Evolutionary conservation across 2,329 filamentous ascomycete genomes (phyloP).

Genomic region (Alternaria gansuensis): DNA sequence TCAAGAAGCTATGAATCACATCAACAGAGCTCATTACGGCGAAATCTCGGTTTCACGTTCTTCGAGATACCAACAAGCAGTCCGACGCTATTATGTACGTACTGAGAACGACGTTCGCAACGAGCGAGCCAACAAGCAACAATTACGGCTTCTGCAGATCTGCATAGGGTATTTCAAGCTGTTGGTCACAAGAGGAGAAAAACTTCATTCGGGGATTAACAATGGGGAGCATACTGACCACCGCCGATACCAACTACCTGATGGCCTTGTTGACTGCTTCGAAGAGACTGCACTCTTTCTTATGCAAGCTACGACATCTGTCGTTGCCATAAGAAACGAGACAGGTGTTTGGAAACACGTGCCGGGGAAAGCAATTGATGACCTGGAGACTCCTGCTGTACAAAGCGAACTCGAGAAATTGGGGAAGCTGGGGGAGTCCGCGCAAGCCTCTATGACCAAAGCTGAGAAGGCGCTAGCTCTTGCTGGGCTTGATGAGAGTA

Average conservation of each 20-base stretch:
- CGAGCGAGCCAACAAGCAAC: constrained; percentile 4
- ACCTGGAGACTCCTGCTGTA: constrained; percentile 4
- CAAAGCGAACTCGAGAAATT: constrained; percentile 10
- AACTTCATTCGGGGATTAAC: neutral
- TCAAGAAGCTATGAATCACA: neutral
- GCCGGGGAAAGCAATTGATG: neutral
- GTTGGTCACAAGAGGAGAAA: constrained; percentile 10
- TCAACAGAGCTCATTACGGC: constrained; percentile 5
- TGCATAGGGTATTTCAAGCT: constrained; percentile 6
- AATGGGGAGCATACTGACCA: neutral
- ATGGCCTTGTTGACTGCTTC: constrained; percentile 19
- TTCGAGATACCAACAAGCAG: constrained; percentile 1
- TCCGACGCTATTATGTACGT: neutral
- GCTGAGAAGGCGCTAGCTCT: constrained; percentile 18
- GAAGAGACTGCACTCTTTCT: constrained; percentile 18
- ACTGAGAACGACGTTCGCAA: constrained; percentile 9
- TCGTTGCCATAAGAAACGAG: constrained; percentile 7
- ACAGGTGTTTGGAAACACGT: neutral
- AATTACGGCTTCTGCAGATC: constrained; percentile 8
- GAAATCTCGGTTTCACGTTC: neutral
- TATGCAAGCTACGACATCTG: constrained; percentile 7
- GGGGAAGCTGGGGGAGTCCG: constrained; percentile 7
- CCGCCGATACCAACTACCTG: constrained; percentile 6
- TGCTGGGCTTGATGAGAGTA: neutral
- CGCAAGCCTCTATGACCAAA: constrained; percentile 16